These are phyloP conservation scores for Boletus reticuloceps DNA, from an alignment of 768 basidiomycete species.

Conservation along the genomic window DNA sequence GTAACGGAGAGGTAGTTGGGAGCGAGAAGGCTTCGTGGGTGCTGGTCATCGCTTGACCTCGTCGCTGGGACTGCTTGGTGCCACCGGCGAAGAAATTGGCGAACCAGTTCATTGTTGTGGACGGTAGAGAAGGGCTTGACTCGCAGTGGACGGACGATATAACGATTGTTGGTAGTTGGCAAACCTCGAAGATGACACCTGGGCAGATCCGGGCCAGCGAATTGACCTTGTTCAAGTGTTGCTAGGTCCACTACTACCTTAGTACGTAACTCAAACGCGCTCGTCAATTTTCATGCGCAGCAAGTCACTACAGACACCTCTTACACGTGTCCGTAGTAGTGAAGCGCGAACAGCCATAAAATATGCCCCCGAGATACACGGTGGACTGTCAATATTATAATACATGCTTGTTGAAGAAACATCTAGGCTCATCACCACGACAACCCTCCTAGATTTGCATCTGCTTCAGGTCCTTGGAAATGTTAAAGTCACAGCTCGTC, in stretches of 20 bases:
- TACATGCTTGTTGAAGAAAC: not conserved
- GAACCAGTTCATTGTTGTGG: slow-evolving; percentile 67
- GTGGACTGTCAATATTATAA: not conserved
- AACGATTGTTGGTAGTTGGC: not conserved
- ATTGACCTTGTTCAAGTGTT: not conserved
- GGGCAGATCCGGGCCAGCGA: not conserved
- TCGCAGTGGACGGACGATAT: not conserved
- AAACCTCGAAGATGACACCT: not conserved
- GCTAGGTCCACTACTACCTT: not conserved
- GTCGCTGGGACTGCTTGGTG: slow-evolving; percentile 45
- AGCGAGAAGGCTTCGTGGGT: slow-evolving; percentile 90
- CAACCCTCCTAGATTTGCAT: slow-evolving; percentile 34
- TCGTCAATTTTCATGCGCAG: slow-evolving; percentile 14
- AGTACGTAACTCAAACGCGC: not conserved
- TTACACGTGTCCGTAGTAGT: not conserved
- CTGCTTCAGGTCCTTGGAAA: slow-evolving; percentile 48
- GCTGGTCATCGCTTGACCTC: slow-evolving; percentile 66
- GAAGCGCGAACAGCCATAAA: not conserved
- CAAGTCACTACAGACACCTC: slow-evolving; percentile 4
- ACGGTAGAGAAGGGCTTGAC: slow-evolving; percentile 6
- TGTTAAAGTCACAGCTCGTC: slow-evolving; percentile 76
- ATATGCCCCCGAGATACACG: not conserved
- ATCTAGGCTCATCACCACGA: slow-evolving; percentile 1
- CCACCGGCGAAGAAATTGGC: slow-evolving; percentile 60
- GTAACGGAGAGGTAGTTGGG: slow-evolving; percentile 66